Conservation (phyloP, 73 alveolate species). For the Paramecium octaurelia region DNA sequence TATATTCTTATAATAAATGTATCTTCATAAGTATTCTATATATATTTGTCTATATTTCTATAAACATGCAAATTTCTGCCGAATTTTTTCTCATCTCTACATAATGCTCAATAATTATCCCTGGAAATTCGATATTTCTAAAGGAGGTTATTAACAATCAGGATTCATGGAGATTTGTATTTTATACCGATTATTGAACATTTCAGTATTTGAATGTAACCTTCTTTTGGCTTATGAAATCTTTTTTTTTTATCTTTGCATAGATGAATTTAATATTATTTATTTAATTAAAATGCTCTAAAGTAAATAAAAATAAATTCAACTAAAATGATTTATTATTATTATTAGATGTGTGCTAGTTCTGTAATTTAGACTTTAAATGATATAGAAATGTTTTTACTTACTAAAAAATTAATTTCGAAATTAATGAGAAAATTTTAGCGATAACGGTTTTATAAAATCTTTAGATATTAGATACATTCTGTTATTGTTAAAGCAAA, state of each 20-base stretch:
- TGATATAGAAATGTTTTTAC: too few relatives aligned
- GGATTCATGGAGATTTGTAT: not conserved
- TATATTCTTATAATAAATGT: not conserved
- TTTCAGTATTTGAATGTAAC: not conserved
- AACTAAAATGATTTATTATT: too few relatives aligned
- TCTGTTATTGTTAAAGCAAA: too few relatives aligned
- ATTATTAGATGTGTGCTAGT: too few relatives aligned
- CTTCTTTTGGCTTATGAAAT: not conserved
- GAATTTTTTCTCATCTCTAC: slow-evolving; percentile 1
- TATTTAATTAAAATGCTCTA: not conserved
- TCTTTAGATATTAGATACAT: too few relatives aligned
- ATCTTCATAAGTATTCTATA: slow-evolving; percentile 14
- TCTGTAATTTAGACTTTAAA: too few relatives aligned
- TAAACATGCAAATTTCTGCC: not conserved
- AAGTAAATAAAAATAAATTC: not conserved
- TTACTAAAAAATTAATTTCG: too few relatives aligned
- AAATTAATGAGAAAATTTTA: too few relatives aligned
- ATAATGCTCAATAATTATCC: slow-evolving; percentile 33
- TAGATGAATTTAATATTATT: not conserved
- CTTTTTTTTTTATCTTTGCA: not conserved
- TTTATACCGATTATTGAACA: not conserved
- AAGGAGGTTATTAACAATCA: not conserved
- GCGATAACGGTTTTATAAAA: too few relatives aligned
- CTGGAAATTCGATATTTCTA: not conserved
- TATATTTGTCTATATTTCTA: not conserved